phyloP scores from a whole-genome alignment of 352 stramenopile species.

The Phytophthora chlamydospora region DNA sequence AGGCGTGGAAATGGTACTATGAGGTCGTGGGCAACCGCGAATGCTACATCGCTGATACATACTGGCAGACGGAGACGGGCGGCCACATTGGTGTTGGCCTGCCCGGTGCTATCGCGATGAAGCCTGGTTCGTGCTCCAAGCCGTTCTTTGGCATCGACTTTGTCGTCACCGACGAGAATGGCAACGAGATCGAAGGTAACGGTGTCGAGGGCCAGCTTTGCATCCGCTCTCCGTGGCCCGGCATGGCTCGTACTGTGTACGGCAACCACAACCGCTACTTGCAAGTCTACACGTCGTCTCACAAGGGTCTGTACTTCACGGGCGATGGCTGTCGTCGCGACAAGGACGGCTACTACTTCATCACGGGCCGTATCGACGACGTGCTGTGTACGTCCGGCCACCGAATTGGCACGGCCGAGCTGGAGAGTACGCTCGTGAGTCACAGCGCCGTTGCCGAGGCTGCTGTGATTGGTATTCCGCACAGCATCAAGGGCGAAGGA shows the following conservation, averaged over 20 bases:
- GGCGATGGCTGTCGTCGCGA: slow-evolving; percentile 89
- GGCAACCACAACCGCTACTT: slow-evolving; percentile 96
- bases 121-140: slow-evolving; percentile 95
- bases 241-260: slow-evolving; percentile 95
- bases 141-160: slow-evolving; percentile 97
- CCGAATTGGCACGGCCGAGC: slow-evolving; percentile 87
- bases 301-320: slow-evolving; percentile 98
- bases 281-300: slow-evolving; percentile 95
- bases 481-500: slow-evolving; percentile 97
- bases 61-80: slow-evolving; percentile 98
- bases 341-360: slow-evolving; percentile 97
- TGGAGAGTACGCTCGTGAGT: slow-evolving; percentile 91
- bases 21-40: slow-evolving; percentile 84
- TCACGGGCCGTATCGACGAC: slow-evolving; percentile 98
- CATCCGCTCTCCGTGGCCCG: slow-evolving; percentile 95
- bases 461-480: slow-evolving; percentile 94
- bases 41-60: slow-evolving; percentile 96
- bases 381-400: slow-evolving; percentile 95
- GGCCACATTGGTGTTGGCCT: slow-evolving; percentile 95
- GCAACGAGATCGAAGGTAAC: slow-evolving; percentile 88
- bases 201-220: slow-evolving; percentile 94
- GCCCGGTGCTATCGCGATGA: slow-evolving; percentile 83
- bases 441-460: slow-evolving; percentile 94
- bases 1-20: slow-evolving; percentile 97
- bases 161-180: slow-evolving; percentile 77